These are phyloP conservation scores for Boletus sensibilis DNA, from an alignment of 768 basidiomycete species.

Conservation along the genomic window DNA sequence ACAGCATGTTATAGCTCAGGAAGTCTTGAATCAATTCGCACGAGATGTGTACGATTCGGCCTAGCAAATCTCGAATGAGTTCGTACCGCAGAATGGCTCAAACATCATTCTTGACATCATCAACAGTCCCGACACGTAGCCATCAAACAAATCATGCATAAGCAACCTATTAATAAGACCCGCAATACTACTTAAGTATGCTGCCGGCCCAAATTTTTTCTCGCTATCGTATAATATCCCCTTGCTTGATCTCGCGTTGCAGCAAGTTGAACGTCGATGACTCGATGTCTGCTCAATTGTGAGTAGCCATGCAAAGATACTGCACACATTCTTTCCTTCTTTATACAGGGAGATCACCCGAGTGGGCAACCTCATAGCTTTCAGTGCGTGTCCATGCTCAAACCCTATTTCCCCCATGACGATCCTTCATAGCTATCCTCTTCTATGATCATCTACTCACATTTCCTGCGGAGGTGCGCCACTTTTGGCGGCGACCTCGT, in stretches of 20 bases:
- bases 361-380: neutral
- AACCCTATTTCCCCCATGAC: neutral
- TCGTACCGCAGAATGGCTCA: too few relatives aligned
- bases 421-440: slow-evolving; percentile 24
- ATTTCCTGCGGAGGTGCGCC: slow-evolving; percentile 39
- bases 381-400: slow-evolving; percentile 1
- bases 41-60: neutral
- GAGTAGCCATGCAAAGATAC: neutral
- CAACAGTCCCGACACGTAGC: too few relatives aligned
- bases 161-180: neutral
- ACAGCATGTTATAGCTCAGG: neutral
- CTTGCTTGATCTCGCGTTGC: neutral
- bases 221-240: neutral
- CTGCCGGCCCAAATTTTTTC: neutral
- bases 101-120: too few relatives aligned
- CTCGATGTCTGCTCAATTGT: slow-evolving; percentile 1
- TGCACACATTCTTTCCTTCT: neutral
- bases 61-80: neutral
- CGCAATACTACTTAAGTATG: neutral
- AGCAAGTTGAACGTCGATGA: neutral
- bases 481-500: slow-evolving; percentile 40
- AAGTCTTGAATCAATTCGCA: neutral
- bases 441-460: slow-evolving; percentile 50
- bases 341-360: neutral
- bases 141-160: too few relatives aligned